Evolutionary conservation across 2,329 filamentous ascomycete genomes (phyloP).

Genomic region (Ceratocystiopsis minuta): DNA sequence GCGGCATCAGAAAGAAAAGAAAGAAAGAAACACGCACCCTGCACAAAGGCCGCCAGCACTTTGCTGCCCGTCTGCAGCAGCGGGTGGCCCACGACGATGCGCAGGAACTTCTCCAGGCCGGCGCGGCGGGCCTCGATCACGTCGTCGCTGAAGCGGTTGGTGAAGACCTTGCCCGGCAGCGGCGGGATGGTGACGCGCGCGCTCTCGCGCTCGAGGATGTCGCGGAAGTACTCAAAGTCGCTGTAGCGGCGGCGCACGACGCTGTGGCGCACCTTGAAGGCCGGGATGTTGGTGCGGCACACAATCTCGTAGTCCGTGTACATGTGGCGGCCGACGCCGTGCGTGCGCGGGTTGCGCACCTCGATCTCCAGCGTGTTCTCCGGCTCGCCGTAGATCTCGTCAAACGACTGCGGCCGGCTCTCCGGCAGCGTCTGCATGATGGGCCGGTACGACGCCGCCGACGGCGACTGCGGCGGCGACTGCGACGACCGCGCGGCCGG

Average conservation of each 20-base stretch:
- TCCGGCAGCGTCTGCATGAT: conserved; percentile 47
- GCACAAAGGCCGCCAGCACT: conserved; percentile 88
- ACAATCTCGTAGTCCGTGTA: conserved; percentile 98
- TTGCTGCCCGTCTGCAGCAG: conserved; percentile 94
- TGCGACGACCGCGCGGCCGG: too few relatives aligned
- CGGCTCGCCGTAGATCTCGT: conserved; percentile 95
- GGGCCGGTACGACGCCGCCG: conserved; percentile 15
- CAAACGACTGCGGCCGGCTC: conserved; percentile 81
- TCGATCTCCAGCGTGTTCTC: conserved; percentile 99
- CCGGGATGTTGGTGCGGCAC: conserved; percentile 94
- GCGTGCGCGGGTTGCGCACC: conserved; percentile 83
- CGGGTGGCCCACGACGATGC: conserved; percentile 94
- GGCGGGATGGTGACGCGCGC: conserved; percentile 91
- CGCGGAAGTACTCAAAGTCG: conserved; percentile 97
- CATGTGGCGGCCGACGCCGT: conserved; percentile 87
- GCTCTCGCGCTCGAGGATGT: conserved; percentile 89
- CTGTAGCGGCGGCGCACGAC: conserved; percentile 86
- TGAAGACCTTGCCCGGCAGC: conserved; percentile 91
- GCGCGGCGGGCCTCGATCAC: conserved; percentile 90
- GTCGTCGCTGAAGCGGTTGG: conserved; percentile 93
- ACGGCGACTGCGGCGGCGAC: conserved; percentile 20
- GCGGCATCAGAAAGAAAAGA: too few relatives aligned
- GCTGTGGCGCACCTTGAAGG: conserved; percentile 86
- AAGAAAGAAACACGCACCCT: conserved; percentile 38
- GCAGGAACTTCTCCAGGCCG: conserved; percentile 84